Conservation (phyloP, 306 rosid genomes). For the Vigna reflexopilosa region DNA sequence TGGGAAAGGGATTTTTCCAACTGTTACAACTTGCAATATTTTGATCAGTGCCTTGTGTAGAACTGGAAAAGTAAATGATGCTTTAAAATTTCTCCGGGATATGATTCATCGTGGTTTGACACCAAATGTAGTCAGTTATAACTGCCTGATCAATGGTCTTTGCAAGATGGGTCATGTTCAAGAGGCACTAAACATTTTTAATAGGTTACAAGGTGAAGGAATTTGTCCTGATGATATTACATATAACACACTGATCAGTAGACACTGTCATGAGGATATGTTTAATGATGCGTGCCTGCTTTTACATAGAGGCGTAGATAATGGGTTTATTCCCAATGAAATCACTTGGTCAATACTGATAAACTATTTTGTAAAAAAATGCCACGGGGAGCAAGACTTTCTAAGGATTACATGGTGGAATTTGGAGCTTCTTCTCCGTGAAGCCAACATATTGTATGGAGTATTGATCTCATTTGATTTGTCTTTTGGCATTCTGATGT, state of each 20-base stretch:
- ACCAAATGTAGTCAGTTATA: conserved; percentile 89
- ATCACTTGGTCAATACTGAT: conserved; percentile 82
- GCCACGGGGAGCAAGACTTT: conserved; percentile 41
- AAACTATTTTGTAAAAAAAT: conserved; percentile 51
- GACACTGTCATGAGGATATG: conserved; percentile 71
- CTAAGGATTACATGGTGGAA: conserved; percentile 33
- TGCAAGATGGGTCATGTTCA: conserved; percentile 68
- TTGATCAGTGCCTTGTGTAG: conserved; percentile 79
- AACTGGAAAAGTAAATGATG: conserved; percentile 70
- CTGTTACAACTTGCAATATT: conserved; percentile 71
- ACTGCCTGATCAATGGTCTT: conserved; percentile 82
- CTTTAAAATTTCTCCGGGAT: conserved; percentile 75
- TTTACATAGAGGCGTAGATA: conserved; percentile 69
- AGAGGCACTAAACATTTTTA: conserved; percentile 80
- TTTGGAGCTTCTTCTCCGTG: conserved; percentile 13
- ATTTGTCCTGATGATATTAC: conserved; percentile 74
- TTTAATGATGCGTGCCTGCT: conserved; percentile 68
- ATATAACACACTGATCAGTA: conserved; percentile 78
- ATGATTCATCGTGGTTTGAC: conserved; percentile 72
- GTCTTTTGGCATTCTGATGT: conserved; percentile 27
- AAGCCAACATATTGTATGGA: conserved; percentile 26
- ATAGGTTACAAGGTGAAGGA: conserved; percentile 74
- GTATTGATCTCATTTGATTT: conserved; percentile 34
- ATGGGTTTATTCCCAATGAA: conserved; percentile 75
- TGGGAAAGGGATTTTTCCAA: conserved; percentile 63